A percentile compares a stretch with the other conserved stretches of the same genome.
These are phyloP conservation scores for Pleurozium schreberi DNA, from an alignment of 225 moss, liverwort and hornwort species.

Conservation along the genomic window DNA sequence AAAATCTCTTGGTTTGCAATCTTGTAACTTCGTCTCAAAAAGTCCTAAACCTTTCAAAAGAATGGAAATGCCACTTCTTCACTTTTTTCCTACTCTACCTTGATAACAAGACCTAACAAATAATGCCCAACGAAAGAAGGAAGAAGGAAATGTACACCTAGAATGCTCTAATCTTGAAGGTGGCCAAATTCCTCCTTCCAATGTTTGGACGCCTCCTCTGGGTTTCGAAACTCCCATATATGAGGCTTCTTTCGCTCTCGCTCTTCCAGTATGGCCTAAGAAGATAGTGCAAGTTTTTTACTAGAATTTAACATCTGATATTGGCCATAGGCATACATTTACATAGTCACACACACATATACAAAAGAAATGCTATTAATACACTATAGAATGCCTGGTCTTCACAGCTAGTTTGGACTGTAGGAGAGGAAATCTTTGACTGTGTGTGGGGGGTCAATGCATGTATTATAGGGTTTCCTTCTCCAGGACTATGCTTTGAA, in stretches of 20 bases:
- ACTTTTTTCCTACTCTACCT: neutral
- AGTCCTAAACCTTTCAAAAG: neutral
- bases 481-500: no score
- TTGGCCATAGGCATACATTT: no score
- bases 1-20: neutral
- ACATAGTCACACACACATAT: no score
- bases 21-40: neutral
- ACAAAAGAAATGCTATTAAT: neutral
- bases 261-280: conserved; percentile 45
- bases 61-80: neutral
- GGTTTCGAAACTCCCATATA: conserved; percentile 73
- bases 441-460: no score
- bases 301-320: no score
- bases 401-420: neutral
- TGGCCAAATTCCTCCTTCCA: conserved; percentile 87
- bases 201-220: conserved; percentile 54
- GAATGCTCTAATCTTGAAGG: conserved; percentile 21
- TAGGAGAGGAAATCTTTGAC: neutral
- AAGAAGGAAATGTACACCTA: neutral
- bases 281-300: neutral
- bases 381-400: neutral
- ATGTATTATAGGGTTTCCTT: no score
- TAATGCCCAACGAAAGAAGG: neutral
- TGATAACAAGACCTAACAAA: neutral
- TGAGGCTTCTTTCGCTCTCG: conserved; percentile 42